Conservation (phyloP, 345 rosid species). For the Punica granatum region DNA sequence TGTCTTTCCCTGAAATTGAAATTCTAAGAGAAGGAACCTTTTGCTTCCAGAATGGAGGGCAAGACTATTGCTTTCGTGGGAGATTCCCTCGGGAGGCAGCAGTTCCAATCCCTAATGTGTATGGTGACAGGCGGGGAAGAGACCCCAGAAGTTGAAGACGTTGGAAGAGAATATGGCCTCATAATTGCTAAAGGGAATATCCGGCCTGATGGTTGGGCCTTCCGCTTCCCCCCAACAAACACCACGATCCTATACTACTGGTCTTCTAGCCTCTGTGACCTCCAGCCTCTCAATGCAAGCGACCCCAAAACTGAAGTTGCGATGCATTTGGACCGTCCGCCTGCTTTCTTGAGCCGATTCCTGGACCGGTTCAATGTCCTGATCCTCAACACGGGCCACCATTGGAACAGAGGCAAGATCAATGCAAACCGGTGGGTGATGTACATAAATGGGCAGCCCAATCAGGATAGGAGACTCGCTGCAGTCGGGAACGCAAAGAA, state of each 20-base stretch:
- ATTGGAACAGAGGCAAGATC: conserved; percentile 82
- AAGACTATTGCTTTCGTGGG: conserved; percentile 79
- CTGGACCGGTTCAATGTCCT: conserved; percentile 48
- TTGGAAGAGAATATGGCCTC: conserved; percentile 54
- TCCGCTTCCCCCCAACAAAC: conserved; percentile 48
- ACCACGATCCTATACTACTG: conserved; percentile 70
- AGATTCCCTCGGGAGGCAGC: conserved; percentile 79
- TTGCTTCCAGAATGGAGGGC: conserved; percentile 53
- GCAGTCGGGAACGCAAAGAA: conserved; percentile 48
- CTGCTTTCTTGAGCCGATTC: conserved; percentile 48
- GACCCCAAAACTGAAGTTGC: conserved; percentile 29
- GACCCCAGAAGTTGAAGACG: conserved; percentile 47
- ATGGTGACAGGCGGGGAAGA: conserved; percentile 63
- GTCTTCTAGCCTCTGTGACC: conserved; percentile 57
- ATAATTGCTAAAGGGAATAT: conserved; percentile 37
- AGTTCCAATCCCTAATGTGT: conserved; percentile 72
- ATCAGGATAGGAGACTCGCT: conserved; percentile 25
- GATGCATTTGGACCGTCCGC: conserved; percentile 75
- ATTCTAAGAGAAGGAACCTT: not conserved
- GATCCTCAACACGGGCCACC: conserved; percentile 75
- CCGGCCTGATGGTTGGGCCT: conserved; percentile 74
- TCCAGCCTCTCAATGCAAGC: conserved; percentile 37
- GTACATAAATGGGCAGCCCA: conserved; percentile 47
- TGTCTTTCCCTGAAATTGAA: not conserved
- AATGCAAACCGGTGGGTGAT: conserved; percentile 60